Evolutionary conservation across 257 asterid species (phyloP).

Genomic region (Przewalskia tangutica): DNA sequence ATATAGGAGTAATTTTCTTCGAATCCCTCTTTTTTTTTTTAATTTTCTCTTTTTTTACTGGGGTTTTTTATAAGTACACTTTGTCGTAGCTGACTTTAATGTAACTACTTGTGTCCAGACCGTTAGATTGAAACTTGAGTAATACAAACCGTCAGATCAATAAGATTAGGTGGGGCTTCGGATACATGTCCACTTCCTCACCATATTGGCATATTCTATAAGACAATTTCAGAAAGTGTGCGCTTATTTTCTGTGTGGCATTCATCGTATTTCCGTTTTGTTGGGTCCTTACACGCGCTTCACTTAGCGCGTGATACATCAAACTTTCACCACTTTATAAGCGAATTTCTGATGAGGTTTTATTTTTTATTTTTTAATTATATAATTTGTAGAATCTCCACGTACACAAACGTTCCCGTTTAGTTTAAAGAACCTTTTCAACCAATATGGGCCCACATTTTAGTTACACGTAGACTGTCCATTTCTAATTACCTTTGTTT

Average conservation of each 20-base stretch:
- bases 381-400: not conserved
- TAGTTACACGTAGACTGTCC: not conserved
- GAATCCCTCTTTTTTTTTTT: not conserved
- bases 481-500: not conserved
- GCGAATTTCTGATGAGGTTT: not conserved
- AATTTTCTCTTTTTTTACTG: too few relatives aligned
- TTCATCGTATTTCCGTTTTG: not conserved
- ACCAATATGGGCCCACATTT: not conserved
- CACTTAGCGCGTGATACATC: not conserved
- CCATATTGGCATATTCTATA: not conserved
- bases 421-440: not conserved
- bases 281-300: not conserved
- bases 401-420: not conserved
- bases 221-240: not conserved
- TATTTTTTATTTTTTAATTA: not conserved
- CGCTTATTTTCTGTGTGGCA: not conserved
- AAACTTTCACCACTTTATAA: not conserved
- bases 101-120: not conserved
- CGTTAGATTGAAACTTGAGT: not conserved
- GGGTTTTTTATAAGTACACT: not conserved
- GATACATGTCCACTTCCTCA: not conserved
- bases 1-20: not conserved
- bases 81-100: not conserved
- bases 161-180: conserved; percentile 1
- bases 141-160: not conserved